These are phyloP conservation scores for Barnettozyma botsteinii DNA, from an alignment of 805 yeast genomes.

Conservation along the genomic window DNA sequence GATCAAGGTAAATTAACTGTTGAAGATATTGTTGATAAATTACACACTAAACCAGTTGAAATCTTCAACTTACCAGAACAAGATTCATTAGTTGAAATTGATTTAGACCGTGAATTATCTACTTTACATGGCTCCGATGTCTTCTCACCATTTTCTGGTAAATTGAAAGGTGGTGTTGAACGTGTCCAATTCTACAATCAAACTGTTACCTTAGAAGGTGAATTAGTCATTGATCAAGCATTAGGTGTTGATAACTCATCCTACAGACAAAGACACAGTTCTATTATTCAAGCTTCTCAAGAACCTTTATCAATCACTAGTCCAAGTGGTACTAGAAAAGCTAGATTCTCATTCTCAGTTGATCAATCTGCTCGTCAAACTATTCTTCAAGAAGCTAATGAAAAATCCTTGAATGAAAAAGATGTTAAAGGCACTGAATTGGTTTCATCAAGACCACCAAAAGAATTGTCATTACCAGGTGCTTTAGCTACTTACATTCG, in stretches of 20 bases:
- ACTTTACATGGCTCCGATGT: conserved; percentile 34
- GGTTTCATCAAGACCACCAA: conserved; percentile 68
- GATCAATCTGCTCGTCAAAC: conserved; percentile 32
- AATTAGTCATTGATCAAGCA: conserved; percentile 52
- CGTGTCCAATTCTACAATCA: conserved; percentile 75
- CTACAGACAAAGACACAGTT: conserved; percentile 25
- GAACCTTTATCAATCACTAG: conserved; percentile 34
- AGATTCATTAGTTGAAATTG: conserved; percentile 74
- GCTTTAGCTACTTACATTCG: conserved; percentile 75
- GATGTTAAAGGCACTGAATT: conserved; percentile 59
- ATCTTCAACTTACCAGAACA: conserved; percentile 82
- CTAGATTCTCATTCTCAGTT: conserved; percentile 49
- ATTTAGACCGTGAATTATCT: conserved; percentile 62
- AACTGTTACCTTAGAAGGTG: conserved; percentile 83
- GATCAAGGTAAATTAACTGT: conserved; percentile 64
- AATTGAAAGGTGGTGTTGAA: conserved; percentile 77
- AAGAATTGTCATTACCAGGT: conserved; percentile 69
- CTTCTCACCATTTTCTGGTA: conserved; percentile 54
- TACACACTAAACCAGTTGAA: conserved; percentile 75
- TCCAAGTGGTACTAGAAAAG: conserved; percentile 29
- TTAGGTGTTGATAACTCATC: conserved; percentile 42
- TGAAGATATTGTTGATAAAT: conserved; percentile 62
- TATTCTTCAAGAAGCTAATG: conserved; percentile 27
- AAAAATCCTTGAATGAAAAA: conserved; percentile 27
- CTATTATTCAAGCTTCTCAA: conserved; percentile 19